Evolutionary conservation across 768 basidiomycete species (phyloP), one percentile per base, ranked within the genome.

Genomic region (Mycena venus): DNA sequence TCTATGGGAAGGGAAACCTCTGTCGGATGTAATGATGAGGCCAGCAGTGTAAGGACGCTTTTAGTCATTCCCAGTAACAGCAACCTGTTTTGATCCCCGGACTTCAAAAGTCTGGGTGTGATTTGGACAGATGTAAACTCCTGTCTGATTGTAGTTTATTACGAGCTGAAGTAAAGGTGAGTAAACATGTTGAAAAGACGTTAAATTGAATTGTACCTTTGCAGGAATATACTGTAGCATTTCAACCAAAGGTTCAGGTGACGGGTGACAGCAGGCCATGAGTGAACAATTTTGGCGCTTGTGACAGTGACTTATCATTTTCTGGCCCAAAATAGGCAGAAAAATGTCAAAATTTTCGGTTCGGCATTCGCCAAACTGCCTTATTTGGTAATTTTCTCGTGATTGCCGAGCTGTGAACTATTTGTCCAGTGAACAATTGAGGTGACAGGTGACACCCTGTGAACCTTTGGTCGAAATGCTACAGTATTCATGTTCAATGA

Each of bases 1-100:
- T 68, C 67, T 4, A 77, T 51, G 82, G 83, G 68, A 83, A 83
- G 10, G n/a, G 78, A 82, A 3, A 83, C 11, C 36, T 3, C 56
- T 42, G 32, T 19, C 23, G 2, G 32, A 1, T 23, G 40, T 7
- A 62, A 29, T 82, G 72, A 55, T 78, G 75, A 27, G 15, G 14
- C 67, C 67, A 1, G 49, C 5, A 2, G 58, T 68, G 17, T 60
- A 68, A 2, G 58, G 56, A 0, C 58, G 42, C n/a, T 68, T 68
- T 14, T 68, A 42, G 27, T 68, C 56, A 3, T 68, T 60, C 1
- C 31, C 55, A 9, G 23, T 8, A 4, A 58, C 40, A 17, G 36
- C 19, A 4, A 68, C 66, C 55, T 68, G 55, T 31, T 68, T 58
- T 2, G 66, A 40, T 21, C 66, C 53, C 2, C 55, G 36, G 3